Conservation (phyloP, 1,284 basidiomycete species). For the Volvariella volvacea region DNA sequence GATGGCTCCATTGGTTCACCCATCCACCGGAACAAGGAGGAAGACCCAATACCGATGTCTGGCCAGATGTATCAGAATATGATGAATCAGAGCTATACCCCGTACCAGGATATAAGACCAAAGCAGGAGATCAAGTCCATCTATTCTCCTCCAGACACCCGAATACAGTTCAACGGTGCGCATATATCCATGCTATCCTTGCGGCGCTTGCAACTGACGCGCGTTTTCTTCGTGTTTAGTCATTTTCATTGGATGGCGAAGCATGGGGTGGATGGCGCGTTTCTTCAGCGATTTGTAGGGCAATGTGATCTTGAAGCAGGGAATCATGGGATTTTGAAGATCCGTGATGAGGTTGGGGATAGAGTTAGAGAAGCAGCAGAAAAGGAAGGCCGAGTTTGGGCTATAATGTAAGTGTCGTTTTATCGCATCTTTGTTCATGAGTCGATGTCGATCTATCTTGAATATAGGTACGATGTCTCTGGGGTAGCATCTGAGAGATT, state of each 20-base stretch:
- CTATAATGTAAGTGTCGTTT: constrained; percentile 58
- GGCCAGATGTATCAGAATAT: constrained; percentile 70
- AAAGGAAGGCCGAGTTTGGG: constrained; percentile 66
- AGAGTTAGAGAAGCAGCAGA: constrained; percentile 68
- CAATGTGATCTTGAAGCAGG: constrained; percentile 54
- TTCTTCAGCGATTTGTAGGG: constrained; percentile 67
- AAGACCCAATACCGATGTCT: constrained; percentile 61
- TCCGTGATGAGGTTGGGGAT: constrained; percentile 68
- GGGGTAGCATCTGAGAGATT: constrained; percentile 58
- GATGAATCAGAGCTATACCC: constrained; percentile 61
- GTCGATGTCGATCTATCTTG: constrained; percentile 8
- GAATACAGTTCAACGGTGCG: constrained; percentile 56
- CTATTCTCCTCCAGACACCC: constrained; percentile 72
- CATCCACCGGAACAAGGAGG: constrained; percentile 59
- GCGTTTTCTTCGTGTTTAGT: constrained; percentile 19
- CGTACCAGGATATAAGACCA: constrained; percentile 54
- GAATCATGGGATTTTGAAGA: constrained; percentile 43
- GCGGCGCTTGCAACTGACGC: constrained; percentile 1
- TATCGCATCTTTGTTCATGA: constrained; percentile 5
- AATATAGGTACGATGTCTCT: constrained; percentile 66
- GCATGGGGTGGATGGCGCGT: constrained; percentile 70
- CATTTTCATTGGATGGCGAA: constrained; percentile 81
- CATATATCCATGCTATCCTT: constrained; percentile 1
- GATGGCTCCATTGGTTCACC: constrained; percentile 80
- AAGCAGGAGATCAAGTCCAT: constrained; percentile 49